phyloP scores from a whole-genome alignment of 176 grass and related monocot genomes.

The Aegilops speltoides region DNA sequence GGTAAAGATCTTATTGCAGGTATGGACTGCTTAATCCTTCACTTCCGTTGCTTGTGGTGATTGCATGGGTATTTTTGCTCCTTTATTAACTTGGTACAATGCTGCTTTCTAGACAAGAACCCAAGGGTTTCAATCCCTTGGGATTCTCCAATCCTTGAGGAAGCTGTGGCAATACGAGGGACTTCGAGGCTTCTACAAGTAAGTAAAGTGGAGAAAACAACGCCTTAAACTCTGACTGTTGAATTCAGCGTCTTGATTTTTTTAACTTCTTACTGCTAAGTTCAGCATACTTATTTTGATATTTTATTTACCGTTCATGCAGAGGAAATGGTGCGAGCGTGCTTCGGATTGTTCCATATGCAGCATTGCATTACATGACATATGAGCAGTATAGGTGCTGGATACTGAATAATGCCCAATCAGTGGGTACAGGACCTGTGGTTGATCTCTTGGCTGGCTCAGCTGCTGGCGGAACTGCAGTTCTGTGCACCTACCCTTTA shows the following conservation, averaged over 20 bases:
- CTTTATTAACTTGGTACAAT: background rate
- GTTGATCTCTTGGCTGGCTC: constrained; percentile 97
- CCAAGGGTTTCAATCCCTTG: constrained; percentile 79
- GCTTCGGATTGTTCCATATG: constrained; percentile 93
- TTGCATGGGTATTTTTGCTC: background rate
- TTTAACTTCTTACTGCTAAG: background rate
- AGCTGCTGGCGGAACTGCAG: constrained; percentile 89
- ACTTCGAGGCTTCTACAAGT: constrained; percentile 89
- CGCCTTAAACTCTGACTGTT: background rate
- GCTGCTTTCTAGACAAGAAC: constrained; percentile 66
- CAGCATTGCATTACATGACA: constrained; percentile 94
- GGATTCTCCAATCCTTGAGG: constrained; percentile 69
- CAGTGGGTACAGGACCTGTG: constrained; percentile 69
- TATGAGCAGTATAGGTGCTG: constrained; percentile 86
- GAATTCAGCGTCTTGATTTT: background rate
- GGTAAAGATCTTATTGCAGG: constrained; percentile 90
- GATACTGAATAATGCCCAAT: constrained; percentile 81
- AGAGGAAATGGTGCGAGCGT: constrained; percentile 95
- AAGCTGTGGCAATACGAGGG: constrained; percentile 78
- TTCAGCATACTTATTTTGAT: background rate
- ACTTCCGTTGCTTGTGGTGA: background rate
- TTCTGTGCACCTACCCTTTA: constrained; percentile 93
- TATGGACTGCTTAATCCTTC: background rate
- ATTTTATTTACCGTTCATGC: constrained; percentile 4
- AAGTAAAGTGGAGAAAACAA: background rate